Evolutionary conservation across 805 yeast genomes (phyloP), one percentile per base, ranked within the genome.

Genomic region (Candida hispaniensis): DNA sequence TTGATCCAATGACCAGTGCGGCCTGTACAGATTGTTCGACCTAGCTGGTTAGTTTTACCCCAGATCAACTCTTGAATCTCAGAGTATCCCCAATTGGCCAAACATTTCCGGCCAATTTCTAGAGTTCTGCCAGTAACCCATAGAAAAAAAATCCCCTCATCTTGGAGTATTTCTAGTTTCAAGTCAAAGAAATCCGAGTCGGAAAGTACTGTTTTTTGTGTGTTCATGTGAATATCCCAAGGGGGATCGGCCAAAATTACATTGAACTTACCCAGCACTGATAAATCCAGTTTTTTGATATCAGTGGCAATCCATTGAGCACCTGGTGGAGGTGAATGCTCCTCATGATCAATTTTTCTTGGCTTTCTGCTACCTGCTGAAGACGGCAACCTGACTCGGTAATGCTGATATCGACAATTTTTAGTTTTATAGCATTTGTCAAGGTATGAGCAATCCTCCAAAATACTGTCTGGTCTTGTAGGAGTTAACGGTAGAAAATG

Each of bases 101-200:
- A 59, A 6, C 86, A 81, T 39, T 71, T 71, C 24, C 93, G 67
- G 1, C 97, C 97, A 13, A 79, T 64, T 47, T 88, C 95, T 46
- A 83, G 75, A 7, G 95, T 83, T 28, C 97, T 66, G 1, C 96
- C 96, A 1, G 97, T 88, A 7, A 88, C 96, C 97, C 96, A 86
- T 15, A 86, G 64, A 42, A 85, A 64, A 26, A 85, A 59, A 2
- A 86, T 59, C 0, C 97, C 97, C 49, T 82, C 93, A 38, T 73
- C 76, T 52, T 85, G 96, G 20, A 86, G 62, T 27, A 66, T 58
- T 21, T 69, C 66, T 54, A 86, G 66, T 16, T 81, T 76, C 14
- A 86, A 60, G 7, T 71, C 63, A 33, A 76, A 55, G 21, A 86
- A 60, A 46, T 82, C 94, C 2, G 71, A 67, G 51, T 81, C 93